Percentiles rank a stretch among this genome's conserved stretches.
Conservation (phyloP, 1,284 basidiomycete genomes). For the Leccinum insolens region DNA sequence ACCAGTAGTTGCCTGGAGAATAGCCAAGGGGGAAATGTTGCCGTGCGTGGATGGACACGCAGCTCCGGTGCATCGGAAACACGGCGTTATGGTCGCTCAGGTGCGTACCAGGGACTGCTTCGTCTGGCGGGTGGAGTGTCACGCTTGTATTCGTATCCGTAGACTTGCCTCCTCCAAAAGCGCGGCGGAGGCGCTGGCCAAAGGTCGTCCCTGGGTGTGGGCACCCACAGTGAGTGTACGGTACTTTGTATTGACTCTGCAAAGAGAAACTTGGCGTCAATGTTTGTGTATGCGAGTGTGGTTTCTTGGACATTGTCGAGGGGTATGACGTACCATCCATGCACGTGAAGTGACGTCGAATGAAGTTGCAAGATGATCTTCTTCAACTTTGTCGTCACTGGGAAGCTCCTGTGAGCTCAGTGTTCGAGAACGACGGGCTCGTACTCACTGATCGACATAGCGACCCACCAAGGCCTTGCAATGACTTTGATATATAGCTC, state of each 20-base stretch:
- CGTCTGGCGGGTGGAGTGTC: constrained; percentile 23
- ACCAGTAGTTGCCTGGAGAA: no score
- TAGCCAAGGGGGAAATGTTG: neutral
- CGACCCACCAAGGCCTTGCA: constrained; percentile 35
- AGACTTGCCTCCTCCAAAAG: constrained; percentile 4
- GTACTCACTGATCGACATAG: constrained; percentile 44
- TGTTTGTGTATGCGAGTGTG: neutral
- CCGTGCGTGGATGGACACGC: constrained; percentile 21
- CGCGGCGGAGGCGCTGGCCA: constrained; percentile 35
- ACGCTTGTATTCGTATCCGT: neutral
- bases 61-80: constrained; percentile 30
- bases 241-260: constrained; percentile 42
- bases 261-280: neutral
- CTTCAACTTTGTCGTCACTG: constrained; percentile 52
- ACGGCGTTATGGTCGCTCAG: constrained; percentile 52
- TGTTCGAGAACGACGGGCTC: neutral
- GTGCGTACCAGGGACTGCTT: constrained; percentile 42
- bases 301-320: neutral
- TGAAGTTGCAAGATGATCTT: constrained; percentile 41
- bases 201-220: constrained; percentile 46
- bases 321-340: constrained; percentile 38
- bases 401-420: no score
- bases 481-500: constrained; percentile 33
- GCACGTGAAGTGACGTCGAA: constrained; percentile 49
- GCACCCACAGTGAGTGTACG: constrained; percentile 52